These are phyloP conservation scores for Amoebophrya sp. DNA, from an alignment of 169 alveolate genomes.

Conservation along the genomic window DNA sequence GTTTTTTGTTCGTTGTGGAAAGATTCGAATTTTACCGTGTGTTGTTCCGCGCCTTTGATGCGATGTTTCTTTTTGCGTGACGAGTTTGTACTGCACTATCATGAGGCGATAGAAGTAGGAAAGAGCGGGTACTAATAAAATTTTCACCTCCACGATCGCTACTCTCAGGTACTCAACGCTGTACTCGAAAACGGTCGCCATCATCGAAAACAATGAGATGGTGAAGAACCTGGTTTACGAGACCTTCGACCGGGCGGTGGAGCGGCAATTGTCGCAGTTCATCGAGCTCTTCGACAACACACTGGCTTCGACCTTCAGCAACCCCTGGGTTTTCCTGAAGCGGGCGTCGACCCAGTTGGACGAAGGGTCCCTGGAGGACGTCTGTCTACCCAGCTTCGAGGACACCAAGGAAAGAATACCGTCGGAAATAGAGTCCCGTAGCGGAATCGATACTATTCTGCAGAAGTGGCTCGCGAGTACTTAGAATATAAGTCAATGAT, in stretches of 20 bases:
- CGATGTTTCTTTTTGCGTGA: too few species aligned
- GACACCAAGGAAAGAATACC: conserved; percentile 51
- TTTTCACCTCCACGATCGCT: too few species aligned
- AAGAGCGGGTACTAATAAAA: too few species aligned
- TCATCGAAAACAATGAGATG: conserved; percentile 48
- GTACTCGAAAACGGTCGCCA: conserved; percentile 37
- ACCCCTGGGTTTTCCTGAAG: conserved; percentile 53
- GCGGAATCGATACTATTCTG: conserved; percentile 42
- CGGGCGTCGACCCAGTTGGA: conserved; percentile 39
- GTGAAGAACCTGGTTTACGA: conserved; percentile 47
- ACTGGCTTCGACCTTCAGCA: conserved; percentile 48
- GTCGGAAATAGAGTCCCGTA: conserved; percentile 43
- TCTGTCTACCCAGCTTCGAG: conserved; percentile 41
- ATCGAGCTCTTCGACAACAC: conserved; percentile 50
- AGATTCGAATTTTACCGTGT: too few species aligned
- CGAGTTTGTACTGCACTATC: too few species aligned
- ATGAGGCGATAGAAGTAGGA: too few species aligned
- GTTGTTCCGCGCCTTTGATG: too few species aligned
- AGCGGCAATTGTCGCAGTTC: background rate
- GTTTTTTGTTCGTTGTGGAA: too few species aligned
- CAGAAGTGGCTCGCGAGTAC: conserved; percentile 17
- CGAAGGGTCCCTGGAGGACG: background rate
- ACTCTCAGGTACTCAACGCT: conserved; percentile 35
- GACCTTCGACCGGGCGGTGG: conserved; percentile 44
- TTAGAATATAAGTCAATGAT: too few species aligned